Evolutionary conservation across 352 stramenopile genomes (phyloP), one percentile per base, ranked within the genome.

Genomic region (Phytophthora colocasiae): DNA sequence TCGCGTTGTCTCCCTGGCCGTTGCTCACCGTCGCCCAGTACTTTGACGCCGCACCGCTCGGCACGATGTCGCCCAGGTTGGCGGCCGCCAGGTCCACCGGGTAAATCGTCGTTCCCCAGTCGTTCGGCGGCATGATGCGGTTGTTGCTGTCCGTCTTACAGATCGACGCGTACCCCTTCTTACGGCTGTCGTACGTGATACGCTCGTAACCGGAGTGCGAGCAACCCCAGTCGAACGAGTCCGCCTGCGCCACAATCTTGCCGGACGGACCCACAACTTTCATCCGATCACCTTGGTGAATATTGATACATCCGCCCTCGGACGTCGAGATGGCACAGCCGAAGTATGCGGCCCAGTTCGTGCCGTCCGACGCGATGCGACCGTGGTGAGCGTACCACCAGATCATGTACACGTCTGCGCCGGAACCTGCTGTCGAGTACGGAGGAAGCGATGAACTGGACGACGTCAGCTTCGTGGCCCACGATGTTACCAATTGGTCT

Each of bases 141-240:
- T 89, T 86, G 66, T 83, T 85, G 75, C 62, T 85, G 77, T 89
- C 80, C 24, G 80, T 89, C 73, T 86, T 89, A 34, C 80, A 85
- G 57, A 86, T 85, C 43, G 67, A 71, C 9, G 75, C 77, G 49
- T 82, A 86, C 31, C 78, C 53, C 9, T 78, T 66, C 26, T 53
- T 69, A 40, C 76, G 76, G 41, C 64, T 71, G 64, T 85, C 79
- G 59, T 82, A 87, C 52, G 79, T 74, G 59, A 87, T 73, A 36
- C 79, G 79, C 55, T 88, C 79, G 71, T 85, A 88, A 12, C 60
- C 77, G 2, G 77, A 88, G 72, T 88, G 77, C 47, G 79, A 88
- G 66, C 77, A 88, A 24, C 79, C 79, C 69, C 74, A 84, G 56
- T 81, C 74, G 41, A 88, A 88, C 36, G 77, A 73, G 59, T 78